Evolutionary conservation across 2,329 filamentous ascomycete species (phyloP), one percentile per base, ranked within the genome.

Genomic region (Clathrospora elynae): DNA sequence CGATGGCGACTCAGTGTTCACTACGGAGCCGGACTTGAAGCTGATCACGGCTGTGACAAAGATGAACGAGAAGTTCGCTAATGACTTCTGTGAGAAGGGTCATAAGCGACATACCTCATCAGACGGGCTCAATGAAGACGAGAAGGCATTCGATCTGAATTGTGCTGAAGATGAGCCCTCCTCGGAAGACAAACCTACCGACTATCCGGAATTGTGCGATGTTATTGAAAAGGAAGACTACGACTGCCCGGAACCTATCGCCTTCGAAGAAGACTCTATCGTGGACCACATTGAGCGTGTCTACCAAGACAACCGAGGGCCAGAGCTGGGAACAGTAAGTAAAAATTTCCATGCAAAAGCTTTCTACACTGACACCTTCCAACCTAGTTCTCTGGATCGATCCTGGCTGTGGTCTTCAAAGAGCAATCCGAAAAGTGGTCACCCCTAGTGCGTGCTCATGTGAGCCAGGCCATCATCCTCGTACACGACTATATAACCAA

Each of bases 391-490:
- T 34, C 25, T 6, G 46, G 49, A 8, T 17, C 50, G 4, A 56
- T 56, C 24, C 41, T 56, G 12, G 16, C 40, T 14, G 28, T 26
- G n/a, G 37, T 35, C 11, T 56, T 53, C 30, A 56, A 31, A 23
- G 73, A 76, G 22, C 81, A 85, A 42, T 75, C 81, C 0, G 48
- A 55, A 9, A 81, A 79, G 11, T 85, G 83, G 83, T 54, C 68
- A 0, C 32, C 45, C 0, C 56, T 86, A 1, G 72, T 77, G 0
- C 44, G 73, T 0, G 71, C 68, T 0, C 80, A 84, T 46, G 69
- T 82, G 4, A 75, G 75, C 44, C 74, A 78, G 17, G 66, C 77
- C 2, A 77, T 85, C 4, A 36, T 70, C 0, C 42, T 78, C 0
- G 75, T 83, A 0, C 81, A 86, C 31, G 42, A 66, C 2, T 86